phyloP scores from a whole-genome alignment of 1,139 yeast genomes.

The Saccharomyces hybrid region DNA sequence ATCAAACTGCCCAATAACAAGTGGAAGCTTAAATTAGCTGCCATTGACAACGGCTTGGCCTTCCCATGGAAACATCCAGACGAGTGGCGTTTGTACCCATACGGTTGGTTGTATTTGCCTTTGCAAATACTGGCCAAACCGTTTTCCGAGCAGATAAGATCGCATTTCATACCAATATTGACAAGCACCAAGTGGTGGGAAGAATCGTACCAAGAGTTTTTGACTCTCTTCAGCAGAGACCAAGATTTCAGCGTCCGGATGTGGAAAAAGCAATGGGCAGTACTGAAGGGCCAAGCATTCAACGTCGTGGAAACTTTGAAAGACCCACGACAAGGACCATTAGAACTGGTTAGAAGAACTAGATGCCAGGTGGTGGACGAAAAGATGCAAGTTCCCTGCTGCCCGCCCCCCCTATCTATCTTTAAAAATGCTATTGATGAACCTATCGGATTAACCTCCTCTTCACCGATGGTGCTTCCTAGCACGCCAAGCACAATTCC shows the following conservation, averaged over 20 bases:
- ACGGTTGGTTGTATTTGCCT: slow-evolving; percentile 71
- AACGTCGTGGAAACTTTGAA: slow-evolving; percentile 63
- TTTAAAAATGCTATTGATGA: slow-evolving; percentile 32
- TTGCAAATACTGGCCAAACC: slow-evolving; percentile 59
- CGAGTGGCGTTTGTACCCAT: slow-evolving; percentile 75
- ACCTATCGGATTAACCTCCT: slow-evolving; percentile 12
- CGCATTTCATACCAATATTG: slow-evolving; percentile 50
- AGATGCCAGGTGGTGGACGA: slow-evolving; percentile 56
- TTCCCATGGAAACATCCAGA: slow-evolving; percentile 83
- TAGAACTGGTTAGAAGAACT: slow-evolving; percentile 55
- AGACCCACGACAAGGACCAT: slow-evolving; percentile 53
- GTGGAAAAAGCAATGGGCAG: slow-evolving; percentile 65
- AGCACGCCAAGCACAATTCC: not conserved
- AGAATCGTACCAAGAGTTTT: slow-evolving; percentile 42
- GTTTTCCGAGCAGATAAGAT: slow-evolving; percentile 48
- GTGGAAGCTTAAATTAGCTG: slow-evolving; percentile 56
- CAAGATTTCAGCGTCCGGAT: slow-evolving; percentile 55
- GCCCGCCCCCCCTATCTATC: slow-evolving; percentile 32
- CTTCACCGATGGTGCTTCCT: slow-evolving; percentile 5
- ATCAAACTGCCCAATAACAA: slow-evolving; percentile 16
- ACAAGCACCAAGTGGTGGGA: slow-evolving; percentile 74
- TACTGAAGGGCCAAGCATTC: slow-evolving; percentile 71
- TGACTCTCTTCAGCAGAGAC: slow-evolving; percentile 46
- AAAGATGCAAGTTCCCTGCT: slow-evolving; percentile 47
- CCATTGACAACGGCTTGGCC: slow-evolving; percentile 69